Base-by-base conservation (phyloP, 148 eudicot genomes). In the Rhododendron vialii region DNA sequence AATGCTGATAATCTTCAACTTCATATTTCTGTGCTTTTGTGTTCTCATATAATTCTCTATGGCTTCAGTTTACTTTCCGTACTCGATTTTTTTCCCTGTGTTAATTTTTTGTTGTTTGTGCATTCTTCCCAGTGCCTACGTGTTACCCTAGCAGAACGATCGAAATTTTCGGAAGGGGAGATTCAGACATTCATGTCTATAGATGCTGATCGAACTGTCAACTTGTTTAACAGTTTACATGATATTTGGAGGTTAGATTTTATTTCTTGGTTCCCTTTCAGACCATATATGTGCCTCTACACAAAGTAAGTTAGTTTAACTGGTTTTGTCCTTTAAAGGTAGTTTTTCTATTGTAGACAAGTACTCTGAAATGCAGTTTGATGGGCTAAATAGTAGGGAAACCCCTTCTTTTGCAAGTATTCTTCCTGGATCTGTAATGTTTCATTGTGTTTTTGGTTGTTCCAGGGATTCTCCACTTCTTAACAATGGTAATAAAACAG, bases 131-230 rank as follows among this genome's bases (percentile, higher is more conserved):
- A 97, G 99, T 97, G 99, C 88, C 92, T 95, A 80, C 82, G 77
- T 86, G 92, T 93, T 80, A 93, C 92, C 89, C 91, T 95, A 57
- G 96, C 95, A 83, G 96, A 93, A 85, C 90, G 93, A 82, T 91
- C 95, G 55, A 93, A 88, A 50, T 96, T 96, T 86, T 96, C 98
- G 17, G 96, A 94, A 92, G 98, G 98, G 67, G 98, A 96, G 89
- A 93, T 97, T 89, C 98, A 95, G 90, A 97, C 99, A 38, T 97
- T 92, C 90, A 97, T 97, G 99, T 97, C 99, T 26, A 92, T 97
- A 55, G 99, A 97, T 92, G 98, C 98, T 90, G 99, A 97, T 83
- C 95, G 98, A 83, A 91, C 92, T 88, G 93, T 94, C 82, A 97
- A 97, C 90, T 79, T 97, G 90, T 91, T 95, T 67, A 97, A 93